Evolutionary conservation across 2,329 filamentous ascomycete genomes (phyloP), one percentile per base, ranked within the genome.

Genomic region (Pezicula radicicola): DNA sequence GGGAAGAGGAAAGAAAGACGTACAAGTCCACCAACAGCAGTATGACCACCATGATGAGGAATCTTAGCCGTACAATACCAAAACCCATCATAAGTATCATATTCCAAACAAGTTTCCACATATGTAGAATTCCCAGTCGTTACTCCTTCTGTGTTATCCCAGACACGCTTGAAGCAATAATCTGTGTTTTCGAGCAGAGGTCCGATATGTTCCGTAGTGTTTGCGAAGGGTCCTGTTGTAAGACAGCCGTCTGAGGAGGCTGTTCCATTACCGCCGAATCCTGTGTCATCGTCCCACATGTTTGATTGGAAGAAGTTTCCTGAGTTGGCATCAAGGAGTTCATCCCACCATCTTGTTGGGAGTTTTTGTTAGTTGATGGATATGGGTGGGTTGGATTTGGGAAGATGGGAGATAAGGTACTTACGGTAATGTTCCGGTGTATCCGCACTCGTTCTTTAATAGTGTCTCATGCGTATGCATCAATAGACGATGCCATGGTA

Each of bases 401-500:
- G 25, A 25, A 33, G 12, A 7, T 13, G 4, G 2, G 30, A 33
- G 30, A 33, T 12, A 13, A 10, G 9, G 30, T 13, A 33, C 30
- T 33, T 33, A 33, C 30, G 53, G 50, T 6, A 53, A 19, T 6
- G 50, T 48, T 8, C 53, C 50, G 10, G 44, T 53, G 55, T 71
- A 72, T 46, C 60, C 63, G 53, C 70, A 74, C 61, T 75, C 70
- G 13, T 67, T 55, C 21, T 68, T 66, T 53, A 74, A 64, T 54
- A 71, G 42, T 42, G 57, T 55, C 60, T 73, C 70, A 55, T 70
- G 70, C 3, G 66, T 57, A 52, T 60, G 59, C 25, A 70, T 56
- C 57, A 68, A 72, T 59, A 68, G 70, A 19, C 71, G 64, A 62
- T 74, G 72, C 68, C 69, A 74, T 15, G 67, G 62, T 2, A 74